Conservation (phyloP, 768 basidiomycete genomes). For the Podaxis mareebaensis region DNA sequence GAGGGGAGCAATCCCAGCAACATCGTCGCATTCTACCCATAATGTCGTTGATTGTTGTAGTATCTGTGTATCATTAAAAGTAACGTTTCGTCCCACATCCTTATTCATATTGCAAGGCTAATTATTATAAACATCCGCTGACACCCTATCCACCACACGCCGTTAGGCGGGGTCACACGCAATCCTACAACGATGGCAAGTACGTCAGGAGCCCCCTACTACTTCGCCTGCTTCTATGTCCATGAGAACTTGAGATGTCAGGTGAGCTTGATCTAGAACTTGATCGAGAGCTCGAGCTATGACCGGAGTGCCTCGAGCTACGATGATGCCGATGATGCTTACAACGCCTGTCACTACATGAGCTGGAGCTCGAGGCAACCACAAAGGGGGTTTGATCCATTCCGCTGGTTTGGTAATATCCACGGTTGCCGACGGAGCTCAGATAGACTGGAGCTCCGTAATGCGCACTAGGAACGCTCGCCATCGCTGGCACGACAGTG, state of each 20-base stretch:
- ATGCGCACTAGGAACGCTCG: neutral
- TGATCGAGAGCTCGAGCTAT: conserved; percentile 2
- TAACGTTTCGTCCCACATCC: no score
- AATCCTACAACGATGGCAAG: neutral
- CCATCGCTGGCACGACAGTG: neutral
- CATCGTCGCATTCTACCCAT: no score
- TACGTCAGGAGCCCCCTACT: conserved; percentile 5
- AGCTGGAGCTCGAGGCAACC: neutral
- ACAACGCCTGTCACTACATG: neutral
- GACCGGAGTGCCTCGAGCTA: neutral
- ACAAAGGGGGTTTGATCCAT: neutral
- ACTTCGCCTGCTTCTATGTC: neutral
- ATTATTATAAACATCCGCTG: neutral
- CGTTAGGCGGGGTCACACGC: neutral
- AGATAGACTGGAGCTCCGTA: conserved; percentile 3
- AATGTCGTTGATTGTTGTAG: no score
- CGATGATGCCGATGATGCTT: neutral
- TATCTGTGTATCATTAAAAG: no score
- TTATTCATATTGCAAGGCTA: neutral
- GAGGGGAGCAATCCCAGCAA: no score
- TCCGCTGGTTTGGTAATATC: neutral
- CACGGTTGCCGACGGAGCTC: neutral
- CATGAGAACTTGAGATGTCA: neutral
- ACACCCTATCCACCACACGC: neutral
- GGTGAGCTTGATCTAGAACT: conserved; percentile 1